Evolutionary conservation across 2,329 filamentous ascomycete species (phyloP), one percentile per base, ranked within the genome.

Genomic region (Akanthomyces dipterigenus): DNA sequence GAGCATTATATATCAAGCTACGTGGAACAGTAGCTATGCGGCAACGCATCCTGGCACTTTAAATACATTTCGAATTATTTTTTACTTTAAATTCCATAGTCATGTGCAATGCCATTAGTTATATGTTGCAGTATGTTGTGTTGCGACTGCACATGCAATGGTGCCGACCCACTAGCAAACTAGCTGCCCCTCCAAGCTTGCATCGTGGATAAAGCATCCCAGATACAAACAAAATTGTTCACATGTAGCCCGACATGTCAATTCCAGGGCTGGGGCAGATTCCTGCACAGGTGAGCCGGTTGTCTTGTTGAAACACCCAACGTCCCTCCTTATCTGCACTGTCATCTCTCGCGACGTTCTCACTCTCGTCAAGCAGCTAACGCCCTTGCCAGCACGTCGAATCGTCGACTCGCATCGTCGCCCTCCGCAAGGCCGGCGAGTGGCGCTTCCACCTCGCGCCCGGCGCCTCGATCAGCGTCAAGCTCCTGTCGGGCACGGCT

Each of bases 401-500:
- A 60, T 73, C 77, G 40, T 70, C 78, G 16, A 78, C 75, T 28
- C 78, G 79, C 63, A 80, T 74, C 55, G 72, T 82, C 64, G 71
- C 70, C 65, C 82, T 93, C 64, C 77, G 81, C 55, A 81, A 85
- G 60, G 84, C 83, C 66, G 87, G 84, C 69, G 90, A 93, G 80
- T 93, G 89, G 86, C 85, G 90, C 55, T 93, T 93, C 75, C 82
- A 90, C 70, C 86, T 91, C 49, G 81, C 87, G 12, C 73, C 78
- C 64, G 75, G 71, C 64, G 73, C 75, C 62, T 68, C 72, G 34
- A 63, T 82, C 55, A 73, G 74, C 43, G 70, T 83, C 53, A 80
- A 92, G 78, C 80, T 98, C 28, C 76, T 91, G 61, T 85, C 83
- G 38, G 95, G 95, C 64, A 91, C 88, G 1, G 95, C 93, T 54